Base-by-base conservation (phyloP, 2,329 filamentous ascomycete species). In the Colletotrichum magnum region DNA sequence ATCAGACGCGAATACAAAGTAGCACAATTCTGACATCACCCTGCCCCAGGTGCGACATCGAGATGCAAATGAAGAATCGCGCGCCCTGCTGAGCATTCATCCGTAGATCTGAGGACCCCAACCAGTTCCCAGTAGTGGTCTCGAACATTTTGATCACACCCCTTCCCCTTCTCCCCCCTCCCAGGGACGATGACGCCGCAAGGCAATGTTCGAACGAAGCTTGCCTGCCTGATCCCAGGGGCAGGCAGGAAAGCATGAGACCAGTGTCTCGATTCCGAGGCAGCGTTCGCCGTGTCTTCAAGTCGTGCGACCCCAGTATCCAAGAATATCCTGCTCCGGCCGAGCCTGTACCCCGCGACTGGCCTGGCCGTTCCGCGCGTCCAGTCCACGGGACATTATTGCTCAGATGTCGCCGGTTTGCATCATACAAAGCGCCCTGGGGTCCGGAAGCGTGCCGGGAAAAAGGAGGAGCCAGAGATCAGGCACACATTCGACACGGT, bases 271-370 rank as follows among this genome's bases (percentile, higher is more conserved):
- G 41, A n/a, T 13, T 16, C 15, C 24, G 32, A 26, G 61, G 26
- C 50, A 43, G 21, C 41, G 32, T 13, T 26, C 24, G 61, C 36
- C 12, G 39, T 54, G 61, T 54, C 24, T 39, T 26, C 18, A 39
- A 26, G 26, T 53, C 24, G 60, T 68, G 45, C 41, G 36, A 64
- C 65, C 32, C 32, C 21, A 32, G 56, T 26, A 51, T 48, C 62
- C 56, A 66, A 69, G 56, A 66, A 69, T 57, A 69, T 45, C 62
- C 18, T 28, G n/a, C 41, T 56, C 64, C 32, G 43, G 62, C 61
- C 43, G 62, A 60, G 62, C 59, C 50, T 36, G 50, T 47, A 50
- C 24, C 32, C 47, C 59, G 47, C 50, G 24, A 54, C 10, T n/a
- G 24, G 47, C 41, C 45, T 62, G 59, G 36, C 6, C 47, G 59